Evolutionary conservation across 2,329 filamentous ascomycete species (phyloP).

Genomic region (Ramichloridium luteum): DNA sequence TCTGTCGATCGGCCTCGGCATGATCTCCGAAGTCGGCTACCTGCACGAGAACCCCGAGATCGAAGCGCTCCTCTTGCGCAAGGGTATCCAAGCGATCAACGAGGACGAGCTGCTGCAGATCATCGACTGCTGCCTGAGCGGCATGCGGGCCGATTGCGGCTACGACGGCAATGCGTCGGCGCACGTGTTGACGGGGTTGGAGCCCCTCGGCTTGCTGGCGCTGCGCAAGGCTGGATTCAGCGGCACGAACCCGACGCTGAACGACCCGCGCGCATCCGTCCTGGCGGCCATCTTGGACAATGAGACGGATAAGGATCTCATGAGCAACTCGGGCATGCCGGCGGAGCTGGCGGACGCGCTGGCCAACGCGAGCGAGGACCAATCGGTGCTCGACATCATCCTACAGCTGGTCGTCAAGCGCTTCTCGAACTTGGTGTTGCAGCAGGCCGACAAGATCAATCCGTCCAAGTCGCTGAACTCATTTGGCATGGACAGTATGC

Average conservation of each 20-base stretch:
- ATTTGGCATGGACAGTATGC: constrained; percentile 4
- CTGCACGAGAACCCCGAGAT: too few species aligned
- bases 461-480: neutral
- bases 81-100: too few species aligned
- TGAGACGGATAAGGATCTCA: neutral
- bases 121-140: neutral
- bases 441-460: neutral
- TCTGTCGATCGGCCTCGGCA: constrained; percentile 20
- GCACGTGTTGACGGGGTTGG: too few species aligned
- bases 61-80: too few species aligned
- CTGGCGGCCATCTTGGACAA: constrained; percentile 2
- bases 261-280: neutral
- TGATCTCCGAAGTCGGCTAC: constrained; percentile 22
- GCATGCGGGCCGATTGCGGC: neutral
- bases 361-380: too few species aligned
- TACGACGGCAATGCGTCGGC: neutral
- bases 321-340: neutral
- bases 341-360: too few species aligned
- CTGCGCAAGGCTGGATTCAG: too few species aligned
- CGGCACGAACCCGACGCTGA: too few species aligned
- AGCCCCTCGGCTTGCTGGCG: too few species aligned
- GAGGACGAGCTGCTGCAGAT: neutral
- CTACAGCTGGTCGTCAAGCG: too few species aligned
- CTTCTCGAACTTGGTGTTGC: constrained; percentile 1
- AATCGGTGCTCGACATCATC: too few species aligned